Base-by-base conservation (phyloP, 805 yeast genomes). In the Wickerhamiella cacticola region DNA sequence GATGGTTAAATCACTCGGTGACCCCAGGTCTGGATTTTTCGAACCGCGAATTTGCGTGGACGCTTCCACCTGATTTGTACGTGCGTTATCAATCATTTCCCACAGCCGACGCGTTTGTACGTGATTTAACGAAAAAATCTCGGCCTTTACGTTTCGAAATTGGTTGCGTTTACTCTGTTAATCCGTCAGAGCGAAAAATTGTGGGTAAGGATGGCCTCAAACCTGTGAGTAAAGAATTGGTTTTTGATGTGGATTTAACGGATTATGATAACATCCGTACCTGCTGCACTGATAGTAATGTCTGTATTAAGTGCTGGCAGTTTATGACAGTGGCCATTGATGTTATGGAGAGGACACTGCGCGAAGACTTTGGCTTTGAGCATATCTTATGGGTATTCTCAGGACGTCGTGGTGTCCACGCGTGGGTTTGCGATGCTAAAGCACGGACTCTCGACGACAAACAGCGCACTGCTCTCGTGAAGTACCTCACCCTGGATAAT, bases 401-500 rank as follows among this genome's bases (percentile, higher is more conserved):
- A 0, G 98, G 98, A 41, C 82, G 98, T 71, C 83, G 98, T 74
- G 98, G 98, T 64, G 95, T 94, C 13, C 98, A 92, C 71, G 94
- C 97, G 59, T 92, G 98, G 98, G 73, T 92, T 21, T 83, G 95
- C 64, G 98, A 92, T 61, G 65, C 73, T 48, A 68, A 88, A 42
- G 96, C 96, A 1, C 68, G 96, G 49, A 57, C 62, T 1, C 64
- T 92, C 52, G 82, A 76, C 53, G 97, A 92, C 62, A 58, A 68
- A 4, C 75, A 77, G 51, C 75, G 98, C 58, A 72, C 81, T 56
- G 78, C 94, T 2, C 74, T 92, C 10, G 80, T 88, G 26, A 88
- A 84, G 55, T 92, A 92, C 61, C 63, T 92, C 61, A 53, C 67
- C 62, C 48, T 78, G 70, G 69, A 67, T 24, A 74, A 74, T 48